Evolutionary conservation across 768 basidiomycete genomes (phyloP).

Genomic region (Phanerochaete sordida): DNA sequence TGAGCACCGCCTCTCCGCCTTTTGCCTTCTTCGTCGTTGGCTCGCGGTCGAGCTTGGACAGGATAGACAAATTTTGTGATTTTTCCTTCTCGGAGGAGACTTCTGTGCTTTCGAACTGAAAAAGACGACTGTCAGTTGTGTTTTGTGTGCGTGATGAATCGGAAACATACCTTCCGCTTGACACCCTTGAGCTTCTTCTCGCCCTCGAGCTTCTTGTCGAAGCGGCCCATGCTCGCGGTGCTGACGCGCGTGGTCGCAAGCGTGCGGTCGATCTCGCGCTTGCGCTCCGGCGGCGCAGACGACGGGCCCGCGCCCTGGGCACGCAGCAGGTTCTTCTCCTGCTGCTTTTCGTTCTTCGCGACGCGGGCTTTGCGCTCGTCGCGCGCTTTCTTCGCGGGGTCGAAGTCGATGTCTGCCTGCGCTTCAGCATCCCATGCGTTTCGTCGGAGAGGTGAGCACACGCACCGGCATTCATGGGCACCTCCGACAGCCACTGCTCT

Average conservation of each 20-base stretch:
- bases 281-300: slow-evolving; percentile 38
- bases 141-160: neutral
- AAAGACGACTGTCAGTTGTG: neutral
- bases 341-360: slow-evolving; percentile 83
- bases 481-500: slow-evolving; percentile 89
- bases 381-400: slow-evolving; percentile 74
- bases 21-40: slow-evolving; percentile 61
- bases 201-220: slow-evolving; percentile 86
- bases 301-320: slow-evolving; percentile 35
- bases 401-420: slow-evolving; percentile 64
- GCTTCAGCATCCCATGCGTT: neutral
- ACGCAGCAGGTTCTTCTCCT: slow-evolving; percentile 64
- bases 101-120: slow-evolving; percentile 84
- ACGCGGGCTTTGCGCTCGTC: slow-evolving; percentile 78
- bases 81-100: slow-evolving; percentile 63
- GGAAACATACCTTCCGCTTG: slow-evolving; percentile 79
- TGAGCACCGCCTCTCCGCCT: slow-evolving; percentile 56
- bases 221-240: slow-evolving; percentile 95
- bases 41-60: slow-evolving; percentile 69
- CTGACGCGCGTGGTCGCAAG: slow-evolving; percentile 74
- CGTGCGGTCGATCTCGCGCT: slow-evolving; percentile 71
- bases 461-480: slow-evolving; percentile 82
- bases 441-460: slow-evolving; percentile 9
- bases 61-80: slow-evolving; percentile 66
- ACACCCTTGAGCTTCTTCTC: slow-evolving; percentile 86